These are phyloP conservation scores for Pholiota molesta DNA, from an alignment of 768 basidiomycete species.

Conservation along the genomic window DNA sequence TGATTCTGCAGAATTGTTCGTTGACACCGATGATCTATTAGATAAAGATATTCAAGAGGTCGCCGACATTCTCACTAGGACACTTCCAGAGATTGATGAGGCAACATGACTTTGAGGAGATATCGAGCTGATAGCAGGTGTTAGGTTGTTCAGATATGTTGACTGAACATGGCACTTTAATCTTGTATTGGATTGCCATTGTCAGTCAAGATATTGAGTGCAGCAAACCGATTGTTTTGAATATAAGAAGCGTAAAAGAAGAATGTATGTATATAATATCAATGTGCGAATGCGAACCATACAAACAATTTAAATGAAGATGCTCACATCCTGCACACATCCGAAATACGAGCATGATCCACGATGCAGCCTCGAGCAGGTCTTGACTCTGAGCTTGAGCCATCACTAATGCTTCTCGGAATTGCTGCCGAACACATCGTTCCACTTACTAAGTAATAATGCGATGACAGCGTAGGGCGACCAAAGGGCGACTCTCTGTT, in stretches of 20 bases:
- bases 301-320: too few relatives aligned
- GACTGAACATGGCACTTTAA: constrained; percentile 28
- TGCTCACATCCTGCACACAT: too few relatives aligned
- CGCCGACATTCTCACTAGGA: background rate
- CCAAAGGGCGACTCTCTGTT: too few relatives aligned
- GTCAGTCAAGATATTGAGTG: constrained; percentile 28
- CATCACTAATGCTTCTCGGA: too few relatives aligned
- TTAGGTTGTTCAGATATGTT: constrained; percentile 23
- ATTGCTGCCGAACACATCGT: too few relatives aligned
- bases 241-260: background rate
- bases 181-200: constrained; percentile 24
- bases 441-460: too few relatives aligned
- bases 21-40: constrained; percentile 1
- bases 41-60: constrained; percentile 16
- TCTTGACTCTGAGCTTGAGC: too few relatives aligned
- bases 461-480: too few relatives aligned
- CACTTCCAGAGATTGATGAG: background rate
- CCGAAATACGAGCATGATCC: too few relatives aligned
- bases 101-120: background rate
- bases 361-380: too few relatives aligned
- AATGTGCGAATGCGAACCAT: too few relatives aligned
- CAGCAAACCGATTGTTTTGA: background rate
- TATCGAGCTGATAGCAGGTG: background rate
- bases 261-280: background rate
- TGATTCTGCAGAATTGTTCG: background rate